Conservation (phyloP, 139 green algal genomes). For the Tetradesmus lagerheimii region DNA sequence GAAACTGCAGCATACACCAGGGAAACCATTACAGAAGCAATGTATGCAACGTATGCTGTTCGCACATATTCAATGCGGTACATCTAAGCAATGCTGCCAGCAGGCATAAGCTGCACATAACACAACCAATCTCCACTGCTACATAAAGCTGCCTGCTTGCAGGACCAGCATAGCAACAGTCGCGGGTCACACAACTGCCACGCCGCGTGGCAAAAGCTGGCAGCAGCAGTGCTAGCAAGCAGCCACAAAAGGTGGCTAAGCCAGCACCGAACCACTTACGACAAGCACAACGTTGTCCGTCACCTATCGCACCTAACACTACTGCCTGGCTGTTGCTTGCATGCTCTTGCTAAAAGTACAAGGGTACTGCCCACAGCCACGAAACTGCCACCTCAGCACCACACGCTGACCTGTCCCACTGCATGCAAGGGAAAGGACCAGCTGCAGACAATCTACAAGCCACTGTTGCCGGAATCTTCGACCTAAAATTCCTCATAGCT, state of each 20-base stretch:
- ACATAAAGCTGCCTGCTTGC: not conserved
- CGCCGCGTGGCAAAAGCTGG: not conserved
- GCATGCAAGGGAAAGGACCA: not conserved
- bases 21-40: not conserved
- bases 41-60: not conserved
- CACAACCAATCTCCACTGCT: not conserved
- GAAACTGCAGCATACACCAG: not conserved
- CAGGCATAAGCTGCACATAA: not conserved
- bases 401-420: not conserved
- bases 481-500: conserved; percentile 13
- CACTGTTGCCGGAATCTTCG: not conserved
- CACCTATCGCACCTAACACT: not conserved
- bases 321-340: not conserved
- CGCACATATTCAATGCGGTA: too few species aligned
- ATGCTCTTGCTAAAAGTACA: not conserved
- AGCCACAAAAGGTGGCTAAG: not conserved
- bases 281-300: not conserved
- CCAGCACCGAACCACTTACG: not conserved
- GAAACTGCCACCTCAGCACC: not conserved
- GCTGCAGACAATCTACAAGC: not conserved
- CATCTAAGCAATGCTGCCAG: not conserved
- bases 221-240: too few species aligned
- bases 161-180: not conserved
- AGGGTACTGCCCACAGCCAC: not conserved
- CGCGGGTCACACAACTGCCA: not conserved